phyloP scores from a whole-genome alignment of 176 grass and related monocot species.

The Elymus sibiricus region DNA sequence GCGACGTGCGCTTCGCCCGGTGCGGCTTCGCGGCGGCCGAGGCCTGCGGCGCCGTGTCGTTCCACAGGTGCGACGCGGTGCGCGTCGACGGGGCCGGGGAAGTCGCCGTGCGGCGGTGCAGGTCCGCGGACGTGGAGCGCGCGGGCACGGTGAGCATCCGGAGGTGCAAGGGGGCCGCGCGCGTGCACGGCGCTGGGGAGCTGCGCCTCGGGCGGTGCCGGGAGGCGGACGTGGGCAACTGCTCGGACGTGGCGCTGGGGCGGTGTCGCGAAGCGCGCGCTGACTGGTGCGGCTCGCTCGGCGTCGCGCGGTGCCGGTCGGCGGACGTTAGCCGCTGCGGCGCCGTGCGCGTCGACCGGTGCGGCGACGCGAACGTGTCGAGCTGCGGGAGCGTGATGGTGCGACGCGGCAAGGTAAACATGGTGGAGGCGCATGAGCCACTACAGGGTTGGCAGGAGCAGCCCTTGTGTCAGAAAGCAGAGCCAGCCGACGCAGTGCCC shows the following conservation, averaged over 20 bases:
- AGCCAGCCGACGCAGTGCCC: not conserved
- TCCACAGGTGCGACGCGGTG: slow-evolving; percentile 41
- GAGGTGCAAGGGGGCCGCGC: slow-evolving; percentile 40
- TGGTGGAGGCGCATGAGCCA: not conserved
- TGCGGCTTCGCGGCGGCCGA: slow-evolving; percentile 49
- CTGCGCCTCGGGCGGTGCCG: slow-evolving; percentile 38
- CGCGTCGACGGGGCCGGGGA: slow-evolving; percentile 30
- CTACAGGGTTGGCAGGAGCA: not conserved
- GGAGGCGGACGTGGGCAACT: slow-evolving; percentile 43
- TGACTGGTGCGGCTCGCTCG: slow-evolving; percentile 56
- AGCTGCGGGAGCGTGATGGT: slow-evolving; percentile 19
- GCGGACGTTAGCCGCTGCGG: slow-evolving; percentile 56
- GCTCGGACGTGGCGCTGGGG: slow-evolving; percentile 34
- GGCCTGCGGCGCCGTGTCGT: slow-evolving; percentile 35
- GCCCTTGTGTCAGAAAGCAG: not conserved
- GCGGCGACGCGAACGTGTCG: slow-evolving; percentile 4
- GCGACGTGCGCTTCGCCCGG: slow-evolving; percentile 34
- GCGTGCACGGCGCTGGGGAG: slow-evolving; percentile 47
- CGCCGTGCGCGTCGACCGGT: not conserved
- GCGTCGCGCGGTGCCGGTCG: slow-evolving; percentile 34
- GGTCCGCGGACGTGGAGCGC: slow-evolving; percentile 43
- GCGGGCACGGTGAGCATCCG: slow-evolving; percentile 33
- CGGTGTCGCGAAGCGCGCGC: slow-evolving; percentile 38
- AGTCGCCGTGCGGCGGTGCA: slow-evolving; percentile 44
- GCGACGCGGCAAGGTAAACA: slow-evolving; percentile 12